Percentiles rank a stretch among this genome's conserved stretches.
Evolutionary conservation across 129 eudicot genomes (phyloP).

Genomic region (Flaveria robusta): DNA sequence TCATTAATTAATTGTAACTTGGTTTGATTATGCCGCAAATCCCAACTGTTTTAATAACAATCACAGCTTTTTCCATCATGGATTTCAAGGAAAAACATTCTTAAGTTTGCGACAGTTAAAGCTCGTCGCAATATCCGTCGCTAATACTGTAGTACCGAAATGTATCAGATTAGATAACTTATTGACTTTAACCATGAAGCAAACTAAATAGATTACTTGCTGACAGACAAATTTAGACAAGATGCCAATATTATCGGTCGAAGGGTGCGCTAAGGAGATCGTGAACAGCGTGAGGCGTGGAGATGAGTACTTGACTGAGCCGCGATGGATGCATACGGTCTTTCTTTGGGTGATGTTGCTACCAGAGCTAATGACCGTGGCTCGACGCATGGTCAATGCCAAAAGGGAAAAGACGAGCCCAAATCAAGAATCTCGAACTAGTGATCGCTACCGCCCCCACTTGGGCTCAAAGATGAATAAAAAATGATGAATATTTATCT

Average conservation of each 20-base stretch:
- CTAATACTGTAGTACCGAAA: background rate
- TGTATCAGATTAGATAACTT: background rate
- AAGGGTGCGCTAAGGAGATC: conserved; percentile 30
- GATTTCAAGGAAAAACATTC: too few species aligned
- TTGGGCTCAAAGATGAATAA: background rate
- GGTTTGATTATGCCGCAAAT: too few species aligned
- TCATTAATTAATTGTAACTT: too few species aligned
- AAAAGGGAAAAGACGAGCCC: background rate
- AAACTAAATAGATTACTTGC: conserved; percentile 3
- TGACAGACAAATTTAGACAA: conserved; percentile 27
- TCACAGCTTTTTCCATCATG: too few species aligned
- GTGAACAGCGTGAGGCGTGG: conserved; percentile 35
- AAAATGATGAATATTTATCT: background rate
- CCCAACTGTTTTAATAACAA: too few species aligned
- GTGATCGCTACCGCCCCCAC: background rate
- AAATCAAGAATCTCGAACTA: background rate
- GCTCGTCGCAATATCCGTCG: background rate
- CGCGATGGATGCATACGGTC: conserved; percentile 28
- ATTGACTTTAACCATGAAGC: background rate
- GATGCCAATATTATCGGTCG: conserved; percentile 22
- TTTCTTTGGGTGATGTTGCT: conserved; percentile 19
- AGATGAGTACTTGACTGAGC: conserved; percentile 37
- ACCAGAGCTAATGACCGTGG: background rate
- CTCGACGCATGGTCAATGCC: conserved; percentile 1
- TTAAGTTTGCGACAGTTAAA: too few species aligned